These are phyloP conservation scores for Ustilaginoidea virens DNA, from an alignment of 2,329 filamentous ascomycete genomes.

Conservation along the genomic window DNA sequence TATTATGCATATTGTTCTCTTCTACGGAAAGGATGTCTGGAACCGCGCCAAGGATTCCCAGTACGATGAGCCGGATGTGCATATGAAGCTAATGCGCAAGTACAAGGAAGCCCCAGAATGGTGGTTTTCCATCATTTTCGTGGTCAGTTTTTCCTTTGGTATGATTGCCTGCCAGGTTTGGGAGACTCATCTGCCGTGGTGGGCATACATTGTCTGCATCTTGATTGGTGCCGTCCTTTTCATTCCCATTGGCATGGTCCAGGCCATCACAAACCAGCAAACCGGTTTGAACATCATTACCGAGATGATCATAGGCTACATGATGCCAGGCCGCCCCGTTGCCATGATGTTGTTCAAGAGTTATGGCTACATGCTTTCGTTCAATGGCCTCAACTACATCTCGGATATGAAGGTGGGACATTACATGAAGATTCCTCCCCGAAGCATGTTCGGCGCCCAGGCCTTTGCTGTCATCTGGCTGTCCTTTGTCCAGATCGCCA, in stretches of 20 bases:
- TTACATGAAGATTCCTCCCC: slow-evolving; percentile 37
- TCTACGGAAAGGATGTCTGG: slow-evolving; percentile 34
- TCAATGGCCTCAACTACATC: slow-evolving; percentile 30
- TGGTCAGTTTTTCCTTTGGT: slow-evolving; percentile 33
- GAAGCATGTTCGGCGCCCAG: slow-evolving; percentile 31
- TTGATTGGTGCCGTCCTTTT: slow-evolving; percentile 23
- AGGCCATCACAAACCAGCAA: slow-evolving; percentile 33
- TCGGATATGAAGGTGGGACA: slow-evolving; percentile 36
- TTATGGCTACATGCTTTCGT: slow-evolving; percentile 29
- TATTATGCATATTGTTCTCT: slow-evolving; percentile 34
- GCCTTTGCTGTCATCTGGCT: slow-evolving; percentile 24
- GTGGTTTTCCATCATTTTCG: slow-evolving; percentile 37
- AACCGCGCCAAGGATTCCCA: slow-evolving; percentile 15
- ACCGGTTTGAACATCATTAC: slow-evolving; percentile 32
- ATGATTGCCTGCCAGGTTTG: slow-evolving; percentile 21
- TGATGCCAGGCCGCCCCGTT: slow-evolving; percentile 29
- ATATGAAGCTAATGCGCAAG: slow-evolving; percentile 38
- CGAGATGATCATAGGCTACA: slow-evolving; percentile 33
- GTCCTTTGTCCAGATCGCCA: slow-evolving; percentile 20
- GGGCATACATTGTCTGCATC: slow-evolving; percentile 24
- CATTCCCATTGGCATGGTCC: slow-evolving; percentile 28
- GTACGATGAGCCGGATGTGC: slow-evolving; percentile 31
- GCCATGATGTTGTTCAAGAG: slow-evolving; percentile 35
- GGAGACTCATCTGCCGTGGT: slow-evolving; percentile 27
- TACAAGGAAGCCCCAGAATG: slow-evolving; percentile 39